Evolutionary conservation across 768 basidiomycete genomes (phyloP).

Genomic region (Cyclocybe aegerita): DNA sequence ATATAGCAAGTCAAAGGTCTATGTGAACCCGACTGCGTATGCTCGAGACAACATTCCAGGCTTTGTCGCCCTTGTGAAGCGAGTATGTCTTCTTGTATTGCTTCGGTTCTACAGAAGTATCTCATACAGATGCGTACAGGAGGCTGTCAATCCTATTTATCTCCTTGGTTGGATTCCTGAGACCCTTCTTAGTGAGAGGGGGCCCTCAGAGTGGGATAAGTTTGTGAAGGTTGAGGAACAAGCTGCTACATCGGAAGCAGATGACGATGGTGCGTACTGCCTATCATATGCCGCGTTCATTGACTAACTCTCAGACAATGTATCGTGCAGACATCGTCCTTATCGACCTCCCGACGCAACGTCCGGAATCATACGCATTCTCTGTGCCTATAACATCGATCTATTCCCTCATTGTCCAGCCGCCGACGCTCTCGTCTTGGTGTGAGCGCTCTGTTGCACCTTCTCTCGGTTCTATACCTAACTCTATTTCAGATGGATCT

Average conservation of each 20-base stretch:
- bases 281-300: slow-evolving; percentile 3
- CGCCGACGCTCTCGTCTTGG: slow-evolving; percentile 84
- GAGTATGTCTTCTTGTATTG: slow-evolving; percentile 48
- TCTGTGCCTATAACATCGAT: slow-evolving; percentile 90
- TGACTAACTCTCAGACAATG: neutral
- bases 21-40: slow-evolving; percentile 92
- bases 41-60: slow-evolving; percentile 92
- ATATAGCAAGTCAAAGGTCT: slow-evolving; percentile 93
- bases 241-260: slow-evolving; percentile 57
- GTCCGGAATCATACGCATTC: slow-evolving; percentile 92
- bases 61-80: slow-evolving; percentile 89
- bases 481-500: slow-evolving; percentile 64
- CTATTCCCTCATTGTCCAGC: slow-evolving; percentile 85
- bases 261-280: slow-evolving; percentile 54
- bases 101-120: neutral
- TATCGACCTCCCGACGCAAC: slow-evolving; percentile 79
- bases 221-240: slow-evolving; percentile 84
- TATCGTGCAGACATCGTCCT: slow-evolving; percentile 67
- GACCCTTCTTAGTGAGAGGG: slow-evolving; percentile 76
- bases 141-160: slow-evolving; percentile 72
- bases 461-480: slow-evolving; percentile 13
- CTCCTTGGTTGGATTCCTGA: slow-evolving; percentile 95
- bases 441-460: slow-evolving; percentile 41
- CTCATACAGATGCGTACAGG: slow-evolving; percentile 39
- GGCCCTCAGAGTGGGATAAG: slow-evolving; percentile 84